A percentile compares a stretch with the other conserved stretches of the same genome.
These are phyloP conservation scores for Saturnispora sanitii DNA, from an alignment of 805 yeast species.

Conservation along the genomic window DNA sequence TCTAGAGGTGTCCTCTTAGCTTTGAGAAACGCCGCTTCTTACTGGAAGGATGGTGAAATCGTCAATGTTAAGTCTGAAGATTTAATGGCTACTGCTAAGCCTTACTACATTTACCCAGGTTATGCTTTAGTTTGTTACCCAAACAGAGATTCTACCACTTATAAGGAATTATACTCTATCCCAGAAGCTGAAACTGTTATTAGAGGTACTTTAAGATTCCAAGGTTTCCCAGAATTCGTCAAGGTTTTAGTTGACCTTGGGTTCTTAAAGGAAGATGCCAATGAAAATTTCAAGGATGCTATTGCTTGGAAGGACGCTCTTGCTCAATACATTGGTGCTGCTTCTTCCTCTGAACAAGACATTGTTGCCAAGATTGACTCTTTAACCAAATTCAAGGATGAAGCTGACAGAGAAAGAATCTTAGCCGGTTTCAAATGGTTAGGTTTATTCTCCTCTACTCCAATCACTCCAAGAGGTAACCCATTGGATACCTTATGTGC, in stretches of 20 bases:
- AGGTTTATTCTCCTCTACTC: conserved; percentile 72
- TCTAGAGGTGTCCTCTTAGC: conserved; percentile 97
- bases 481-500: conserved; percentile 96
- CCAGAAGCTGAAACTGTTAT: conserved; percentile 97
- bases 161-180: conserved; percentile 82
- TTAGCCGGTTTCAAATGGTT: conserved; percentile 88
- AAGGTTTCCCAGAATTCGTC: conserved; percentile 97
- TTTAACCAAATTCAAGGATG: conserved; percentile 72
- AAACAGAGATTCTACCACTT: conserved; percentile 93
- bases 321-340: conserved; percentile 63
- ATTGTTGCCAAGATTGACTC: conserved; percentile 65
- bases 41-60: conserved; percentile 76
- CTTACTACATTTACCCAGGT: conserved; percentile 93
- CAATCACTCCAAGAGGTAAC: conserved; percentile 82
- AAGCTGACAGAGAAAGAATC: conserved; percentile 77
- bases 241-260: conserved; percentile 93
- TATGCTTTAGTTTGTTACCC: conserved; percentile 93
- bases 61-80: conserved; percentile 79
- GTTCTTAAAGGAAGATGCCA: conserved; percentile 70
- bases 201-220: conserved; percentile 96
- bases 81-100: conserved; percentile 89
- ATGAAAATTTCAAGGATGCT: conserved; percentile 44
- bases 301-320: conserved; percentile 86
- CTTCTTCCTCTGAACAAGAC: conserved; percentile 61
- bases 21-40: conserved; percentile 85